Evolutionary conservation across 1,284 basidiomycete species (phyloP).

Genomic region (Fomitopsis pinicola): DNA sequence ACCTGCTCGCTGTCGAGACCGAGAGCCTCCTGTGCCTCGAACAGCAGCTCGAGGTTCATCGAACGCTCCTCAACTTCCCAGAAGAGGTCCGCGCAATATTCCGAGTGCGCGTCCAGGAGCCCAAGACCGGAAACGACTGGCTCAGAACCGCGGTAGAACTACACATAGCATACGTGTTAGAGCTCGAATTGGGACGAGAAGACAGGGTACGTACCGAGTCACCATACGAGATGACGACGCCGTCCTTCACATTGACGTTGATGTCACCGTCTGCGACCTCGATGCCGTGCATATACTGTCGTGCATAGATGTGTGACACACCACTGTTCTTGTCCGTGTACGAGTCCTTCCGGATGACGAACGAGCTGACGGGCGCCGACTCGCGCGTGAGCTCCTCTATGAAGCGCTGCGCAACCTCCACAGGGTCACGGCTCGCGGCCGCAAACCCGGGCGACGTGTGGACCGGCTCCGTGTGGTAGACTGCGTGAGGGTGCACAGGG

Average conservation of each 20-base stretch:
- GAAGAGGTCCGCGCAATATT: constrained; percentile 51
- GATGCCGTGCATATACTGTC: constrained; percentile 77
- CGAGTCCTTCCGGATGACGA: constrained; percentile 71
- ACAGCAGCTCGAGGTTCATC: constrained; percentile 15
- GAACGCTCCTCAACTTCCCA: constrained; percentile 32
- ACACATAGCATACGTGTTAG: constrained; percentile 10
- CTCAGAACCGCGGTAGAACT: constrained; percentile 64
- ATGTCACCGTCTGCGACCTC: constrained; percentile 87
- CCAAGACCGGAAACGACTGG: constrained; percentile 35
- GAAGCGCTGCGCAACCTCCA: constrained; percentile 59
- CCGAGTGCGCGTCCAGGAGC: constrained; percentile 46
- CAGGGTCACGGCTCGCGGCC: constrained; percentile 41
- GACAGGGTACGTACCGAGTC: constrained; percentile 58
- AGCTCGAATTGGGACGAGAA: neutral
- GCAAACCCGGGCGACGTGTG: constrained; percentile 36
- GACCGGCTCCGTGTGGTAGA: constrained; percentile 53
- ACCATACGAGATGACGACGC: constrained; percentile 75
- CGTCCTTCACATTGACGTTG: constrained; percentile 86
- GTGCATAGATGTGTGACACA: constrained; percentile 82
- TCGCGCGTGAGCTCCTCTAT: constrained; percentile 43
- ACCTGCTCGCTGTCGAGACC: constrained; percentile 33
- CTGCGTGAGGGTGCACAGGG: constrained; percentile 67
- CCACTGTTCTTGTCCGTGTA: constrained; percentile 83
- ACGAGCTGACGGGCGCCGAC: constrained; percentile 38
- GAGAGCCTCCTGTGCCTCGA: constrained; percentile 18